Evolutionary conservation across 139 green algal genomes (phyloP).

Genomic region (Chlamydomonas sphaeroides): DNA sequence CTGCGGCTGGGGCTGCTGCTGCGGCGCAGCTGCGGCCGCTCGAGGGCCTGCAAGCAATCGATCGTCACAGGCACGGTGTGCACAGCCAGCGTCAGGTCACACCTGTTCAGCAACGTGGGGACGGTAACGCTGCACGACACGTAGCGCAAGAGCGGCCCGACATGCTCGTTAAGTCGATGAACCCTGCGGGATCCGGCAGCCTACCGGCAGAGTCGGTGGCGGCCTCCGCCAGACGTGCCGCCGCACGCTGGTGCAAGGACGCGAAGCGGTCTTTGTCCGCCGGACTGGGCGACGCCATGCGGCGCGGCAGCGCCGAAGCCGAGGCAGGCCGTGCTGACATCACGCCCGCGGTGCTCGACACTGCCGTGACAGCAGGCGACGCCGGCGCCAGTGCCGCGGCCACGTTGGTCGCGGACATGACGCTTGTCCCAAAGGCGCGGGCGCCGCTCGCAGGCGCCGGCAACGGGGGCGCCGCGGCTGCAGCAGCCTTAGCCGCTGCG

Average conservation of each 20-base stretch:
- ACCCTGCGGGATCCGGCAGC: too few species aligned
- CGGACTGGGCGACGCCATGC: background rate
- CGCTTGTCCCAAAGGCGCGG: background rate
- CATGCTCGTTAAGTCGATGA: too few species aligned
- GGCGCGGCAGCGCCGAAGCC: background rate
- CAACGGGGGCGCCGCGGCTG: background rate
- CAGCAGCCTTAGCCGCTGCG: background rate
- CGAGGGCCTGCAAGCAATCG: too few species aligned
- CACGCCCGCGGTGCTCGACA: background rate
- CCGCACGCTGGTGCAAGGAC: conserved; percentile 13
- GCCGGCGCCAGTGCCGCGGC: background rate
- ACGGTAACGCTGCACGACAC: too few species aligned
- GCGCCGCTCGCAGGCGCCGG: background rate
- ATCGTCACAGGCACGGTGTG: too few species aligned
- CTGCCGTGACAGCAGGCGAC: background rate
- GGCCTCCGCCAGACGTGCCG: conserved; percentile 15
- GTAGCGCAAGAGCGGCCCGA: too few species aligned
- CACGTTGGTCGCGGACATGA: background rate
- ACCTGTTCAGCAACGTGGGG: too few species aligned
- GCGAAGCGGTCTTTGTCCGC: conserved; percentile 7
- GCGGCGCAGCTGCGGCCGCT: too few species aligned
- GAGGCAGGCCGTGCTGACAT: background rate
- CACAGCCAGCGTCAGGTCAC: too few species aligned
- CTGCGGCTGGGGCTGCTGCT: too few species aligned
- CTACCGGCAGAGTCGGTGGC: conserved; percentile 5